These are phyloP conservation scores for Cymodocea nodosa DNA, from an alignment of 116 monocot genomes.

Conservation along the genomic window DNA sequence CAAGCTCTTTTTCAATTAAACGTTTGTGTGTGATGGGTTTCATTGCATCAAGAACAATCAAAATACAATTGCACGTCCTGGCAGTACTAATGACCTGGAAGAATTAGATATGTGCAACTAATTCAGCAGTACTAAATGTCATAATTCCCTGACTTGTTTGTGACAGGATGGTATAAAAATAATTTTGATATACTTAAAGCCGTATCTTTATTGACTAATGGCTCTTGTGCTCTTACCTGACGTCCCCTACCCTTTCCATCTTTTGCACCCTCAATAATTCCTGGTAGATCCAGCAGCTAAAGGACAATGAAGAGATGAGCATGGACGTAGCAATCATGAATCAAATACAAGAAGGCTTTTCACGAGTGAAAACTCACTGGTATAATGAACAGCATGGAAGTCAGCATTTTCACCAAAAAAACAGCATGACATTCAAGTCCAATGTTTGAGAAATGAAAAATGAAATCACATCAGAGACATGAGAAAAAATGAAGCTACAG, in stretches of 20 bases:
- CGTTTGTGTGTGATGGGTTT: conserved; percentile 99
- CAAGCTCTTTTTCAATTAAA: conserved; percentile 94
- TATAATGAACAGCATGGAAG: too few relatives aligned
- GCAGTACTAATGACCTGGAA: conserved; percentile 96
- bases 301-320: conserved; percentile 3
- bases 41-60: conserved; percentile 98
- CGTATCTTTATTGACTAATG: background rate
- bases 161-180: too few relatives aligned
- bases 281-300: conserved; percentile 93
- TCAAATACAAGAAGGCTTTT: background rate
- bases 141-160: background rate
- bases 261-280: conserved; percentile 98
- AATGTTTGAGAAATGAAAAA: too few relatives aligned
- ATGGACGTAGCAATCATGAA: background rate
- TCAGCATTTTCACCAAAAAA: too few relatives aligned
- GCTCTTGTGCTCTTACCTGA: conserved; percentile 38
- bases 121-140: background rate
- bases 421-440: too few relatives aligned
- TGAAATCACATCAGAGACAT: too few relatives aligned
- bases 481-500: too few relatives aligned
- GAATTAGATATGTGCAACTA: background rate
- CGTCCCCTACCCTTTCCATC: conserved; percentile 99
- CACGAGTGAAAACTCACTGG: too few relatives aligned
- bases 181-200: background rate
- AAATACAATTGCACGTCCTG: conserved; percentile 89